Evolutionary conservation across 371 early-diverging fungal genomes (phyloP), one percentile per base, ranked within the genome.

Genomic region (Apophysomyces ossiformis): DNA sequence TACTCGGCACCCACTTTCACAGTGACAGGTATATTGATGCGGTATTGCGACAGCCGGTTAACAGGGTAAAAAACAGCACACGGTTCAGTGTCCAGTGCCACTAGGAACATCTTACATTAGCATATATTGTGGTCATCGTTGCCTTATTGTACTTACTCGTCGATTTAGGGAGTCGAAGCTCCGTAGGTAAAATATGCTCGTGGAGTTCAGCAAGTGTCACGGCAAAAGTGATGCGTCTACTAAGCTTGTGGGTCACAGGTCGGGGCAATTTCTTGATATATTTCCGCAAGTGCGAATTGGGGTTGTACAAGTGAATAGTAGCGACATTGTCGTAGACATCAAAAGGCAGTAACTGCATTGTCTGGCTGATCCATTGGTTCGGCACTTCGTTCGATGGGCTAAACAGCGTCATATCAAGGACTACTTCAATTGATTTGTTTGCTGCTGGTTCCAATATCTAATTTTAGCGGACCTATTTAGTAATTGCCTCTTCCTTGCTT

Each of bases 331-430:
- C 69, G 5, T 74, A 72, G 0, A 79, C 79, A n/a, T 88, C 81
- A 15, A 73, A 74, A 21, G 93, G 92, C 26, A 94, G 57, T 3
- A 94, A 72, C 58, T 89, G 89, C 59, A 88, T 64, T 54, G 95
- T 78, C 71, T 89, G 89, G 43, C 74, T 74, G 32, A 93, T 70
- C 87, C 92, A 91, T 65, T 89, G 89, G 13, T 70, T 62, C 13
- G 89, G 90, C 44, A 92, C 83, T 76, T 95, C 94, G 70, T 94
- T 94, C 2, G 82, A 81, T 1, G 76, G 80, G 7, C 85, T 79
- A 75, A 93, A 93, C 71, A 86, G 83, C 13, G 94, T 92, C 21
- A 89, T 69, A 70, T 95, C 96, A 44, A 95, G 76, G 9, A 95
- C 74, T 12, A 96, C 41, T 64, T 95, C 95, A 65, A 85, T 92